Percentiles rank a stretch among this genome's conserved stretches.
These are phyloP conservation scores for Colletotrichum tropicicola DNA, from an alignment of 2,329 filamentous ascomycete genomes.

Conservation along the genomic window DNA sequence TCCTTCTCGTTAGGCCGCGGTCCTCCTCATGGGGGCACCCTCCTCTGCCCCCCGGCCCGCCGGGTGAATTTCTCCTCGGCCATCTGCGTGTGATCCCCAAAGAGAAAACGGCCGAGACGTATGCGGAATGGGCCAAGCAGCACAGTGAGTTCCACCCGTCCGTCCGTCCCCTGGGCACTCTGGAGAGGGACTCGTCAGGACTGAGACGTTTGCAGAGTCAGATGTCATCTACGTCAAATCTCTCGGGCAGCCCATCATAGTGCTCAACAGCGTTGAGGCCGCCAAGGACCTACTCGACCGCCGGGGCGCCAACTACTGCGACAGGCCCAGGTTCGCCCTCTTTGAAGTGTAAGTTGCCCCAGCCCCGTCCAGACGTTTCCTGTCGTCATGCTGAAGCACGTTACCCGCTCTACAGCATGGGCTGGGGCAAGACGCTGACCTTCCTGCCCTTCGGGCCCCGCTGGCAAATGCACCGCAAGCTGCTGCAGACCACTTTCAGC, in stretches of 20 bases:
- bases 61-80: conserved; percentile 43
- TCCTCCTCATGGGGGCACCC: conserved; percentile 11
- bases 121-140: conserved; percentile 42
- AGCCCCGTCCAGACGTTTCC: not conserved
- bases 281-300: conserved; percentile 55
- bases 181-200: not conserved
- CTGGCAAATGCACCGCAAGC: conserved; percentile 53
- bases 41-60: conserved; percentile 30
- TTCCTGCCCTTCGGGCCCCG: conserved; percentile 52
- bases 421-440: conserved; percentile 55
- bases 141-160: conserved; percentile 62
- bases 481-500: conserved; percentile 54
- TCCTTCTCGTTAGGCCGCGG: conserved; percentile 10
- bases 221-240: conserved; percentile 42
- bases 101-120: conserved; percentile 27
- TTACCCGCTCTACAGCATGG: conserved; percentile 41
- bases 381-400: conserved; percentile 8
- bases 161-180: not conserved
- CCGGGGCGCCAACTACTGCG: conserved; percentile 52
- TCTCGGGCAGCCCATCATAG: conserved; percentile 45
- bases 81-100: conserved; percentile 45
- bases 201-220: conserved; percentile 29
- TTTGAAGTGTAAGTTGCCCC: conserved; percentile 40
- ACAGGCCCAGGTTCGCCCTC: conserved; percentile 54
- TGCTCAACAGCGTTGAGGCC: conserved; percentile 52